Conservation (phyloP, 176 grass and related monocot species). For the Avena insularis region DNA sequence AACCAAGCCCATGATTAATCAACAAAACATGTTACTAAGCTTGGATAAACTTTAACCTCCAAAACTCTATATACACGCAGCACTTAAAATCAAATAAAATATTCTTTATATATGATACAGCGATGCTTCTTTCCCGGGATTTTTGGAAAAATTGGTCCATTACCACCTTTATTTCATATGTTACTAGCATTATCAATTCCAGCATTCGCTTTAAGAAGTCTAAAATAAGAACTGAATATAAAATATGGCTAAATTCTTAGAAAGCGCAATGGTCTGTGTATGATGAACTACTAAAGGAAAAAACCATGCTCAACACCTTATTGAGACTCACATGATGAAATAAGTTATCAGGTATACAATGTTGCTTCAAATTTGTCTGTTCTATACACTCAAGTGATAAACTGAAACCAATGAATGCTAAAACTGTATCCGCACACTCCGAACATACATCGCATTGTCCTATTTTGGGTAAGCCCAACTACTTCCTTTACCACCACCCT, state of each 20-base stretch:
- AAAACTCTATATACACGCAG: background rate
- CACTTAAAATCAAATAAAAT: conserved; percentile 7
- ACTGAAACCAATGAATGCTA: conserved; percentile 14
- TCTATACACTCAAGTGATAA: background rate
- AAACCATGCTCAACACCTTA: background rate
- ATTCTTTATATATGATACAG: background rate
- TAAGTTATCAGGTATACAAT: background rate
- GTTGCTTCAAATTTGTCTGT: background rate
- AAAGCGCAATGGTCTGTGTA: background rate
- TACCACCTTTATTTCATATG: background rate
- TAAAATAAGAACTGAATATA: background rate
- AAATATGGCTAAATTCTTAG: conserved; percentile 2
- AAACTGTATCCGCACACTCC: background rate
- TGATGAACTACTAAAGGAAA: background rate
- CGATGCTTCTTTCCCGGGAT: background rate
- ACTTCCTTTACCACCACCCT: background rate
- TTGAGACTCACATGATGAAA: background rate
- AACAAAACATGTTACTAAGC: background rate
- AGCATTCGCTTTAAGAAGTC: conserved; percentile 7
- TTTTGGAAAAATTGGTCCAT: background rate
- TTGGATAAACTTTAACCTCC: background rate
- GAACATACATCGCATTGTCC: background rate
- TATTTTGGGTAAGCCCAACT: background rate
- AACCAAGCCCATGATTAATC: conserved; percentile 11
- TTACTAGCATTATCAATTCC: conserved; percentile 1